Evolutionary conservation across 129 eudicot species (phyloP).

Genomic region (Arctium lappa): DNA sequence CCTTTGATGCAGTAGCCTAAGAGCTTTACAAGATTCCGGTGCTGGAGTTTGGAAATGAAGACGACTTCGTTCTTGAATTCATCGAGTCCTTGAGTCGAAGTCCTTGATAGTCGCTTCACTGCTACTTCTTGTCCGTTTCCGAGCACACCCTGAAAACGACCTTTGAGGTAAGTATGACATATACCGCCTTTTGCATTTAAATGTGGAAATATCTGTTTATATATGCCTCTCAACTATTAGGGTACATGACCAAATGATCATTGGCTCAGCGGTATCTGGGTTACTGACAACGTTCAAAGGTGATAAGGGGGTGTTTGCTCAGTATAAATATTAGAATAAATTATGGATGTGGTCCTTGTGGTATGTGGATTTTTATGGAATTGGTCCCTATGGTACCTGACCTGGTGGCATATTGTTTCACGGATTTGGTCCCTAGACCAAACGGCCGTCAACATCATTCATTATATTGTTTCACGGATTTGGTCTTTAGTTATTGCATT

Average conservation of each 20-base stretch:
- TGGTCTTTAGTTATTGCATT: background rate
- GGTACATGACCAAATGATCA: background rate
- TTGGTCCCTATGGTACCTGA: too few relatives aligned
- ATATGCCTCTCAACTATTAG: background rate
- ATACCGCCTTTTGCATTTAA: background rate
- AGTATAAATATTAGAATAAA: background rate
- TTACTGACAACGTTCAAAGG: background rate
- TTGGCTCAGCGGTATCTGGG: background rate
- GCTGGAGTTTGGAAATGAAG: conserved; percentile 47
- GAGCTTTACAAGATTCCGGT: conserved; percentile 49
- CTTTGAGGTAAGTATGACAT: background rate
- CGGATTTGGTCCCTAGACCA: too few relatives aligned
- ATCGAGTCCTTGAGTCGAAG: conserved; percentile 48
- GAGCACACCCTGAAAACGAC: conserved; percentile 20
- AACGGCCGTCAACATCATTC: too few relatives aligned
- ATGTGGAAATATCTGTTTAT: background rate
- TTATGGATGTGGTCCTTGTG: background rate
- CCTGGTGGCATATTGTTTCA: too few relatives aligned
- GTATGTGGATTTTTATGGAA: too few relatives aligned
- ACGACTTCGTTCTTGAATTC: conserved; percentile 60
- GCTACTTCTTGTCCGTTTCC: conserved; percentile 38
- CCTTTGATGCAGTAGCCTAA: conserved; percentile 45
- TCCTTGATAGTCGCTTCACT: conserved; percentile 44
- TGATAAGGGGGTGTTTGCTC: background rate
- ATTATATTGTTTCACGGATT: too few relatives aligned